A percentile compares a stretch with the other conserved stretches of the same genome.
Evolutionary conservation across 352 stramenopile genomes (phyloP).

Genomic region (Globisporangium nodosum): DNA sequence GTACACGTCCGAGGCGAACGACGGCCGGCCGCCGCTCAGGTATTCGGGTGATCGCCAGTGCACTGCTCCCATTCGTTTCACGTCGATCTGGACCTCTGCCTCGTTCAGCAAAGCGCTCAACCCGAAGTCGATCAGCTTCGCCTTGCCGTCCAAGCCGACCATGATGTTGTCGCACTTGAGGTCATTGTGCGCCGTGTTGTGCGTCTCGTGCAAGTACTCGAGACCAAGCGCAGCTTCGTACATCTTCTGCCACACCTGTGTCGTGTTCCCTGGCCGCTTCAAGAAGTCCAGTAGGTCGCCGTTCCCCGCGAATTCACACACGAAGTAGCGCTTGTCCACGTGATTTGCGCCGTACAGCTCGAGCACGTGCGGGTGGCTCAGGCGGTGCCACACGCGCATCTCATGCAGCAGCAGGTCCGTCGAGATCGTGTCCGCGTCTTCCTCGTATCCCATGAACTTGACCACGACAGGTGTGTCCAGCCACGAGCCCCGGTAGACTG

Average conservation of each 20-base stretch:
- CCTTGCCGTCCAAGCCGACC: conserved; percentile 9
- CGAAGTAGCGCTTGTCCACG: background rate
- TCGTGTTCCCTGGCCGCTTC: background rate
- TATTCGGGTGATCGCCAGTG: background rate
- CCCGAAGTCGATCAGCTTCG: conserved; percentile 8
- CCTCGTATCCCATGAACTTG: conserved; percentile 10
- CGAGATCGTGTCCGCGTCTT: background rate
- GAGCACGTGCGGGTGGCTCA: conserved; percentile 8
- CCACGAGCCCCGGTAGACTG: conserved; percentile 1
- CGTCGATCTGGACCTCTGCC: background rate
- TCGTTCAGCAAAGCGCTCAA: too few relatives aligned
- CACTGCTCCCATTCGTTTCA: background rate
- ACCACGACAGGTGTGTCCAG: background rate
- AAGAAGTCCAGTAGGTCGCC: background rate
- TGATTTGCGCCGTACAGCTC: conserved; percentile 4
- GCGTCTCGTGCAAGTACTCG: conserved; percentile 19
- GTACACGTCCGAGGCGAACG: conserved; percentile 7
- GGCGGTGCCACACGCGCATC: background rate
- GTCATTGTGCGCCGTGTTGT: conserved; percentile 7
- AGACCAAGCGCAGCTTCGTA: conserved; percentile 22
- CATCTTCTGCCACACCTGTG: conserved; percentile 10
- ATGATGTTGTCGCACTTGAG: conserved; percentile 24
- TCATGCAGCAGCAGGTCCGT: conserved; percentile 1
- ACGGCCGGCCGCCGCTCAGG: background rate
- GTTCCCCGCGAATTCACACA: conserved; percentile 1